phyloP scores from a whole-genome alignment of 83 land plant genomes.

The Picea abies region DNA sequence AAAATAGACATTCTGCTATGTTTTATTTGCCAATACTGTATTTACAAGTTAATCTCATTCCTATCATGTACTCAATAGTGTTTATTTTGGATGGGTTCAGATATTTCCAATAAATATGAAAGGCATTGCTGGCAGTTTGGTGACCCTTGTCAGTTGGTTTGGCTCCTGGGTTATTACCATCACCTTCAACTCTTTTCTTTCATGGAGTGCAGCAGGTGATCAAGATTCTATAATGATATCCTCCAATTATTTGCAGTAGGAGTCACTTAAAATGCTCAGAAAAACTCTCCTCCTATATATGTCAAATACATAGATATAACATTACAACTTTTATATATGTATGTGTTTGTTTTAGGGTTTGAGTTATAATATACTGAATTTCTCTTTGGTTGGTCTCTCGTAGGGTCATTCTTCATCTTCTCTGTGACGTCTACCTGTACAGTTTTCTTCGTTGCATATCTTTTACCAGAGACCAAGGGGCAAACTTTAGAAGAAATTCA shows the following conservation, averaged over 20 bases:
- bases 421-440: constrained; percentile 26
- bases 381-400: not conserved
- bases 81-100: constrained; percentile 14
- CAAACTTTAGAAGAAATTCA: constrained; percentile 54
- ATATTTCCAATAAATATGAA: constrained; percentile 65
- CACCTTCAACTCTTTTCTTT: constrained; percentile 58
- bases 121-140: constrained; percentile 67
- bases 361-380: too few relatives aligned
- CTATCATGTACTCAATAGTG: not conserved
- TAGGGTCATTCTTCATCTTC: constrained; percentile 62
- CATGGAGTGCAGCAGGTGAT: constrained; percentile 67
- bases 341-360: too few relatives aligned
- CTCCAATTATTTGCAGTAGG: too few relatives aligned
- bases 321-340: too few relatives aligned
- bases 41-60: too few relatives aligned
- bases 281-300: too few relatives aligned
- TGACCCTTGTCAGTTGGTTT: constrained; percentile 57
- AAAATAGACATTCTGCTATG: too few relatives aligned
- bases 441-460: constrained; percentile 41
- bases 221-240: too few relatives aligned
- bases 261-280: too few relatives aligned
- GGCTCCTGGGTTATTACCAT: constrained; percentile 59
- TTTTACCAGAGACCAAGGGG: constrained; percentile 72
- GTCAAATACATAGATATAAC: too few relatives aligned
- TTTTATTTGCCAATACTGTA: too few relatives aligned